Evolutionary conservation across 2,329 filamentous ascomycete species (phyloP), one percentile per base, ranked within the genome.

Genomic region (Davidsoniella neocaledoniae): DNA sequence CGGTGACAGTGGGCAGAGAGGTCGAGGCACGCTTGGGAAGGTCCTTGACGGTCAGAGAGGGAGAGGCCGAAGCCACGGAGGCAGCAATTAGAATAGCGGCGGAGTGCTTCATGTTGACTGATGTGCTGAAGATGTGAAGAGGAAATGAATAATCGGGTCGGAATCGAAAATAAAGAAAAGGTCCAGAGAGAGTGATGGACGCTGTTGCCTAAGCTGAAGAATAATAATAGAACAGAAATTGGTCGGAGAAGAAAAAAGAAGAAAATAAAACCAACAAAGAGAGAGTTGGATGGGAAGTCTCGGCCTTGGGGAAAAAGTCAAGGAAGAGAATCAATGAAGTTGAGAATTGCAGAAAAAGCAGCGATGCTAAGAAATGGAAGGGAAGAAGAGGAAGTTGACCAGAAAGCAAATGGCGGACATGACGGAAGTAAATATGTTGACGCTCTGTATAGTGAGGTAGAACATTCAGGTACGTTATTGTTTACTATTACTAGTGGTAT

Each of bases 21-120:
- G 67, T 68, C n/a, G 48, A 49, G 48, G 74, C 69, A 62, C 74
- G 74, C 60, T 61, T 63, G 6, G 71, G 70, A 17, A 68, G 63
- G 55, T 71, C 61, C 49, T 66, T 67, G 53, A 66, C 61, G 7
- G 70, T 74, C 41, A 61, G 63, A 26, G 74, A 76, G 46, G 76
- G 74, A 9, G 64, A 64, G 49, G 72, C 72, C 21, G 61, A 60
- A 56, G 69, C 68, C 56, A 77, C 61, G 57, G 65, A 68, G 53
- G 71, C 66, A 47, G 70, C 60, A 53, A 76, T 55, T 57, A 65
- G 57, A 54, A 65, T 48, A 43, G 48, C 40, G 40, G 48, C 43
- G 37, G 44, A 46, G 49, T 48, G 25, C 50, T 52, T 52, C 50
- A 52, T 52, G 43, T 43, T 54, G 50, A 50, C 52, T 56, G 46